These are phyloP conservation scores for Crithidia bombi DNA, from an alignment of 208 protist species.

Conservation along the genomic window DNA sequence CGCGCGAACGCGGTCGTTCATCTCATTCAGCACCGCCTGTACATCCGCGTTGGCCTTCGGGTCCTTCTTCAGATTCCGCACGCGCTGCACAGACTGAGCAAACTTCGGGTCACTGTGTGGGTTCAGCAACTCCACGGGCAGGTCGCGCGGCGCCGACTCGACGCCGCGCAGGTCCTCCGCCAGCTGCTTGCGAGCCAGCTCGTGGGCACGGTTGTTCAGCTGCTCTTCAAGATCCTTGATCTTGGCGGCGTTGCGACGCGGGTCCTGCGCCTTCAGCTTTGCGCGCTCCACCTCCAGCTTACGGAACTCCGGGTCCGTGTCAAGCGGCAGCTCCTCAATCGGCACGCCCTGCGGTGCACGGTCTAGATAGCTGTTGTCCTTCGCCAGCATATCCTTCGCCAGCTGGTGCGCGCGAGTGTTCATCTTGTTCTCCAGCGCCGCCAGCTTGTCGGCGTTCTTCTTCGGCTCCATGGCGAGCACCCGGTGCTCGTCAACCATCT, in stretches of 20 bases:
- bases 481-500: slow-evolving; percentile 62
- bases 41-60: slow-evolving; percentile 35
- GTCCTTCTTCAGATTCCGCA: slow-evolving; percentile 51
- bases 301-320: slow-evolving; percentile 69
- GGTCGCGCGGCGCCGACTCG: slow-evolving; percentile 48
- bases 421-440: slow-evolving; percentile 62
- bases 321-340: slow-evolving; percentile 59
- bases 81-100: slow-evolving; percentile 42
- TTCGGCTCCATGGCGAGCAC: slow-evolving; percentile 48
- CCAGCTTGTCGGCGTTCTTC: slow-evolving; percentile 46
- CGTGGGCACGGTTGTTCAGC: slow-evolving; percentile 68
- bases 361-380: slow-evolving; percentile 68
- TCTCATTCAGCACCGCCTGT: slow-evolving; percentile 43
- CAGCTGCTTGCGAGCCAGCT: slow-evolving; percentile 67
- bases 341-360: slow-evolving; percentile 63
- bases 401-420: slow-evolving; percentile 69
- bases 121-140: slow-evolving; percentile 62
- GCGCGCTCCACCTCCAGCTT: slow-evolving; percentile 67
- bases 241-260: slow-evolving; percentile 46
- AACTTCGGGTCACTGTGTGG: slow-evolving; percentile 70
- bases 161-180: slow-evolving; percentile 62
- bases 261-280: slow-evolving; percentile 69
- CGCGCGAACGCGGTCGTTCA: slow-evolving; percentile 61
- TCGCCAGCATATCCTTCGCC: slow-evolving; percentile 47
- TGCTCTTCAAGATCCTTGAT: slow-evolving; percentile 71